These are phyloP conservation scores for Boletus bicolor DNA, from an alignment of 768 basidiomycete species.

Conservation along the genomic window DNA sequence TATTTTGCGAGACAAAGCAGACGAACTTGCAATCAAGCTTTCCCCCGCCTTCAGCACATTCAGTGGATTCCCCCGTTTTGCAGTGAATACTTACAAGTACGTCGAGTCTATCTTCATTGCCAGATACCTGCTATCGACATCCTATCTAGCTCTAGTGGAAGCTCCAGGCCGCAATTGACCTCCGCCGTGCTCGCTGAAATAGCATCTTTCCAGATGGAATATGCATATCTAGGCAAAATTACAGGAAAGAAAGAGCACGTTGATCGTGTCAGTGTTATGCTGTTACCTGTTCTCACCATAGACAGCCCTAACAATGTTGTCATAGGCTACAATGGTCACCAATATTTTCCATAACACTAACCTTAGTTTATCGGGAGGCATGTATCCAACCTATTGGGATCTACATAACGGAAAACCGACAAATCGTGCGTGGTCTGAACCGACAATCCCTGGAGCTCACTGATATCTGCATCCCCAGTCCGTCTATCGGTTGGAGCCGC, in stretches of 20 bases:
- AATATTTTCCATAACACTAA: constrained; percentile 46
- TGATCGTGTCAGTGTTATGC: constrained; percentile 43
- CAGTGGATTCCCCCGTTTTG: constrained; percentile 67
- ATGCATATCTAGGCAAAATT: constrained; percentile 75
- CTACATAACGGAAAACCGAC: constrained; percentile 43
- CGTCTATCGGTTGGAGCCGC: constrained; percentile 60
- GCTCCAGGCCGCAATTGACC: constrained; percentile 25
- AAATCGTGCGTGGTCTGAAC: constrained; percentile 40
- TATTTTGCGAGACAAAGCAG: constrained; percentile 63
- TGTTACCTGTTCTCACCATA: neutral
- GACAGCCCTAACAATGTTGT: neutral
- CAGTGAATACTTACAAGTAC: constrained; percentile 64
- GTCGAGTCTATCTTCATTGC: constrained; percentile 6
- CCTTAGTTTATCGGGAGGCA: constrained; percentile 48
- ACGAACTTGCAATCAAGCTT: constrained; percentile 72
- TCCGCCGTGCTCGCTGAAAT: constrained; percentile 70
- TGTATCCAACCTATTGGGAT: constrained; percentile 64
- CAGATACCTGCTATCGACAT: neutral
- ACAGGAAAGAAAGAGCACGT: constrained; percentile 68
- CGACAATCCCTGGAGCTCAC: neutral
- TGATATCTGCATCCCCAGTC: constrained; percentile 17
- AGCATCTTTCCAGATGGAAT: constrained; percentile 79
- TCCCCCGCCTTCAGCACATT: constrained; percentile 69
- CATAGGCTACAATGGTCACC: constrained; percentile 49
- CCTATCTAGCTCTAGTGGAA: constrained; percentile 1